Evolutionary conservation across 176 grass and related monocot genomes (phyloP).

Genomic region (Sorghum bicolor): DNA sequence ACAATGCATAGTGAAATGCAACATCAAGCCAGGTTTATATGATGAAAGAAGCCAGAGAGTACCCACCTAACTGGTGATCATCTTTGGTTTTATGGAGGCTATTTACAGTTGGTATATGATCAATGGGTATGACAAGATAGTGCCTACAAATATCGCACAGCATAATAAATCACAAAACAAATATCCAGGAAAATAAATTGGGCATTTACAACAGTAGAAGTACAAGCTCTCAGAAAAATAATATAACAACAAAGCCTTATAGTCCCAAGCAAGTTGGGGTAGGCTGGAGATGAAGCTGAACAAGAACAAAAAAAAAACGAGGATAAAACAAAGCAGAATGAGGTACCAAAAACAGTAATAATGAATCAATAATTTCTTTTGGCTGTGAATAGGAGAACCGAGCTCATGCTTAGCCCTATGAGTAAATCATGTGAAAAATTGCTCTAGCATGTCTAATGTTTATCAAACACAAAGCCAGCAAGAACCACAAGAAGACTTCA

Average conservation of each 20-base stretch:
- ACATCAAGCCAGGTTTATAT: not conserved
- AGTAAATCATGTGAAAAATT: not conserved
- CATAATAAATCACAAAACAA: not conserved
- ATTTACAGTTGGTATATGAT: conserved; percentile 78
- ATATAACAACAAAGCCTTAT: not conserved
- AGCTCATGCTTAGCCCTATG: not conserved
- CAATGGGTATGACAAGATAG: conserved; percentile 87
- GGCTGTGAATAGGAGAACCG: not conserved
- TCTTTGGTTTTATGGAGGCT: conserved; percentile 52
- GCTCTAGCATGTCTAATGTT: not conserved
- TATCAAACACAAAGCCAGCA: not conserved
- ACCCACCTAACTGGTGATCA: conserved; percentile 72
- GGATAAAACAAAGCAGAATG: not conserved
- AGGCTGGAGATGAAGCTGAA: not conserved
- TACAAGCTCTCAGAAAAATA: not conserved
- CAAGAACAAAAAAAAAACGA: not conserved
- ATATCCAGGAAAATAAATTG: not conserved
- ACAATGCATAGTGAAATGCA: not conserved
- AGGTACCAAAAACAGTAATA: not conserved
- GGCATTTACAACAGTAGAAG: not conserved
- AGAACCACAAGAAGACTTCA: conserved; percentile 13
- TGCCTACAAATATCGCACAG: conserved; percentile 50
- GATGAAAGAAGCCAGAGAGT: conserved; percentile 25
- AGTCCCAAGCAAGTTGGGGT: not conserved
- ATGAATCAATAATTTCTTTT: not conserved